A percentile compares a stretch with the other conserved stretches of the same genome.
These are phyloP conservation scores for Paulownia fortunei DNA, from an alignment of 257 asterid species.

Conservation along the genomic window DNA sequence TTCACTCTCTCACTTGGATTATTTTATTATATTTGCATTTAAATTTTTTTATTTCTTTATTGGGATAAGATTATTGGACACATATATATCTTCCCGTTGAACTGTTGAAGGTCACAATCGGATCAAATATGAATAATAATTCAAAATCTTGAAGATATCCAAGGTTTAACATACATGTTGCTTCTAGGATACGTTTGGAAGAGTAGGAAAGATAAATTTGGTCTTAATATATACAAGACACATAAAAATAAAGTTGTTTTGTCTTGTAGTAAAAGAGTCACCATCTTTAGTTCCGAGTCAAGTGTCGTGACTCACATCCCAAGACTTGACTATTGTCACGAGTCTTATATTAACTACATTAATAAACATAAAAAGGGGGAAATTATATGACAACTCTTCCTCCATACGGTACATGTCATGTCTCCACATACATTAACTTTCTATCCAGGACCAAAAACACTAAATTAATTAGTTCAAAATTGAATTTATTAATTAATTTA, in stretches of 20 bases:
- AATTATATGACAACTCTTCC: no score
- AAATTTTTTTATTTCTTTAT: no score
- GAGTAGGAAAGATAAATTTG: neutral
- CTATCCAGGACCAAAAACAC: no score
- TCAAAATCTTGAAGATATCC: neutral
- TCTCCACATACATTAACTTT: no score
- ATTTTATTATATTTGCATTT: no score
- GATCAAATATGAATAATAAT: neutral
- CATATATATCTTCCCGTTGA: no score
- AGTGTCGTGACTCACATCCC: constrained; percentile 31
- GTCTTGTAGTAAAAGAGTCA: constrained; percentile 37
- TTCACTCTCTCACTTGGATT: no score
- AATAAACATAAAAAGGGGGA: no score
- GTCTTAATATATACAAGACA: neutral
- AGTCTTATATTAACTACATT: neutral
- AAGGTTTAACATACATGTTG: constrained; percentile 17
- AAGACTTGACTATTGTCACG: constrained; percentile 27
- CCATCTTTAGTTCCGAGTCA: constrained; percentile 28
- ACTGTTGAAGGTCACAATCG: no score
- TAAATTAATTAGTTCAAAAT: no score
- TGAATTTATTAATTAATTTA: neutral
- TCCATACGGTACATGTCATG: no score
- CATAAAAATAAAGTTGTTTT: constrained; percentile 22
- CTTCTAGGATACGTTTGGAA: constrained; percentile 41
- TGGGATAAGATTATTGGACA: no score